Conservation (phyloP, 345 rosid genomes). For the Aurinia saxatilis region DNA sequence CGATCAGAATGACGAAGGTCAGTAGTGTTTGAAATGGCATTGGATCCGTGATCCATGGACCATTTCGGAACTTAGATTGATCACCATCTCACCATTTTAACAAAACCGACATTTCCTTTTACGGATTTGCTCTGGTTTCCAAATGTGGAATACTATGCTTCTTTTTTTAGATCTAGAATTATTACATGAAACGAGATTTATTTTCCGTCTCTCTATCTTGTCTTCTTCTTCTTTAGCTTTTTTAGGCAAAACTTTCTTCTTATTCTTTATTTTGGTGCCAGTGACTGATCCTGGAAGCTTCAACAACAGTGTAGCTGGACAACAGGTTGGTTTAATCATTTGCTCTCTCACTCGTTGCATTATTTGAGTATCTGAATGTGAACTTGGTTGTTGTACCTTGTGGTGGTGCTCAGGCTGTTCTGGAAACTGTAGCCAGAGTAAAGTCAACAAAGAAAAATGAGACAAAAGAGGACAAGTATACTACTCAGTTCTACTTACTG, state of each 20-base stretch:
- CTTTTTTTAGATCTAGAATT: slow-evolving; percentile 7
- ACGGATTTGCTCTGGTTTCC: not conserved
- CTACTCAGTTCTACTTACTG: slow-evolving; percentile 7
- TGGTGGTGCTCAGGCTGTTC: slow-evolving; percentile 59
- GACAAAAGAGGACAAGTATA: slow-evolving; percentile 74
- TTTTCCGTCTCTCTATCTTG: not conserved
- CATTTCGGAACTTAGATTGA: not conserved
- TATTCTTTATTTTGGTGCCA: slow-evolving; percentile 22
- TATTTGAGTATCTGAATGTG: slow-evolving; percentile 14
- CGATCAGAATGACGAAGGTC: slow-evolving; percentile 64
- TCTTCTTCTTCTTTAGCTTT: not conserved
- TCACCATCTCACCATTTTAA: not conserved
- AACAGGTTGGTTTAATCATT: slow-evolving; percentile 42
- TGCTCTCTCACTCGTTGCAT: not conserved
- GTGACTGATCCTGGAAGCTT: slow-evolving; percentile 75
- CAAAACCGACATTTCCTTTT: not conserved
- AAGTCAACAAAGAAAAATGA: slow-evolving; percentile 70
- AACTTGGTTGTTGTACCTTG: slow-evolving; percentile 12
- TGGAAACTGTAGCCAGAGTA: slow-evolving; percentile 90
- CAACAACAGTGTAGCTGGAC: slow-evolving; percentile 75
- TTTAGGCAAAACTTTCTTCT: not conserved
- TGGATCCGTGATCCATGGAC: slow-evolving; percentile 12
- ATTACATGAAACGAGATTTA: not conserved
- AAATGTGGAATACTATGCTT: not conserved
- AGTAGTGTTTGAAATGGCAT: not conserved